phyloP scores from a whole-genome alignment of 805 yeast genomes.

The Nakazawaea sp. region DNA sequence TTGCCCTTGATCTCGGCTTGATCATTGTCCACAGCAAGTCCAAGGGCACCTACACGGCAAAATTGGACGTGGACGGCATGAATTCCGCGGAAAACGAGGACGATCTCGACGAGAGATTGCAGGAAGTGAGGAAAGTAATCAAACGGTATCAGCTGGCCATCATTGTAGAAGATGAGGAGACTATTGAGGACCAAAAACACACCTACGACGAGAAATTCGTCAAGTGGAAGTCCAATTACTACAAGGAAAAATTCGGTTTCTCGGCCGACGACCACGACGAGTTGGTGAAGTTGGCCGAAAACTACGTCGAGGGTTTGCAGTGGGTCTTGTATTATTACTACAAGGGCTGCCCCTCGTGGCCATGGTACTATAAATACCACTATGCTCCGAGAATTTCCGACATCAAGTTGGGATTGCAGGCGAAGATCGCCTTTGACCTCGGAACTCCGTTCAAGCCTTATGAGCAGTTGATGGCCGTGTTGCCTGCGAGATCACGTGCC shows the following conservation, averaged over 20 bases:
- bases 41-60: constrained; percentile 48
- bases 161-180: constrained; percentile 52
- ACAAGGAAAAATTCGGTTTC: constrained; percentile 72
- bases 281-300: constrained; percentile 59
- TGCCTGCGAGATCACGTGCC: constrained; percentile 84
- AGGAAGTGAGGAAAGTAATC: constrained; percentile 43
- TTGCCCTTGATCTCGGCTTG: constrained; percentile 63
- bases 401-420: constrained; percentile 63
- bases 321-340: constrained; percentile 95
- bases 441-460: constrained; percentile 87
- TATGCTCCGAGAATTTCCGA: constrained; percentile 95
- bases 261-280: constrained; percentile 53
- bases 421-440: constrained; percentile 52
- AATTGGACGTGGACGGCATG: constrained; percentile 68
- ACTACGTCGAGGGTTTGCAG: constrained; percentile 90
- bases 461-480: constrained; percentile 94
- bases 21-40: constrained; percentile 59
- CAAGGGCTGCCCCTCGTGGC: constrained; percentile 90
- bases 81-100: constrained; percentile 62
- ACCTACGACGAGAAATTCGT: constrained; percentile 70
- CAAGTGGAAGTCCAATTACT: constrained; percentile 82
- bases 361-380: constrained; percentile 87
- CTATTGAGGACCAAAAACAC: constrained; percentile 45
- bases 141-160: constrained; percentile 63
- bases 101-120: constrained; percentile 48